These are phyloP conservation scores for Sarcomyxa edulis DNA, from an alignment of 768 basidiomycete species.

Conservation along the genomic window DNA sequence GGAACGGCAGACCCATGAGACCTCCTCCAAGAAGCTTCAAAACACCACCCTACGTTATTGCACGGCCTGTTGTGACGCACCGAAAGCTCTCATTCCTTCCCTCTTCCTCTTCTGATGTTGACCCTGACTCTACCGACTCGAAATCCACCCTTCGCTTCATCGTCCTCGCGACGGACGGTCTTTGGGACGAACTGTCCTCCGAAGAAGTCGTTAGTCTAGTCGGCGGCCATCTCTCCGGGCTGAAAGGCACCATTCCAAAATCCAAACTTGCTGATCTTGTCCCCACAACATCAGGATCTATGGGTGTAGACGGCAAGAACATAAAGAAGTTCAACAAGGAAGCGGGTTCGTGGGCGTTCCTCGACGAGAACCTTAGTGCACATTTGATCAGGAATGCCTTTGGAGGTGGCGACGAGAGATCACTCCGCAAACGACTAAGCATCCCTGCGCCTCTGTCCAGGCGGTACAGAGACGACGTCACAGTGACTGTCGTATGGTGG, in stretches of 20 bases:
- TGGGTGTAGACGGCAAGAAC: slow-evolving; percentile 62
- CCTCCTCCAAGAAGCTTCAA: slow-evolving; percentile 58
- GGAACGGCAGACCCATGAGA: slow-evolving; percentile 55
- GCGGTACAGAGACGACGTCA: slow-evolving; percentile 78
- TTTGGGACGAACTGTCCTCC: slow-evolving; percentile 74
- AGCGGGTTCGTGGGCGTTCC: slow-evolving; percentile 68
- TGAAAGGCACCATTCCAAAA: slow-evolving; percentile 62
- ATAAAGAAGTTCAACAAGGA: slow-evolving; percentile 27
- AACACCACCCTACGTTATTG: slow-evolving; percentile 91
- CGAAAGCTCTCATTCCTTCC: slow-evolving; percentile 57
- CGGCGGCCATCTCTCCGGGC: slow-evolving; percentile 70
- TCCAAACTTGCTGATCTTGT: slow-evolving; percentile 49
- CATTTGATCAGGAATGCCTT: slow-evolving; percentile 91
- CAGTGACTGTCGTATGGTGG: slow-evolving; percentile 85
- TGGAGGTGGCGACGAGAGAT: slow-evolving; percentile 66
- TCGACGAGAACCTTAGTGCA: slow-evolving; percentile 71
- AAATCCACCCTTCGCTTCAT: slow-evolving; percentile 56
- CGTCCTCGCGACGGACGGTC: slow-evolving; percentile 84
- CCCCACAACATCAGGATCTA: slow-evolving; percentile 47
- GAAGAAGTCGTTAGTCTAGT: slow-evolving; percentile 87
- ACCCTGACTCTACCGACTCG: background rate
- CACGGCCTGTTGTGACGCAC: slow-evolving; percentile 78
- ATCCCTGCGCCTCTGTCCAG: slow-evolving; percentile 80
- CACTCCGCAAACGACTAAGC: slow-evolving; percentile 61
- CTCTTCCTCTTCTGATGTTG: slow-evolving; percentile 19